These are phyloP conservation scores for Graphiopsis chlorocephala DNA, from an alignment of 2,329 filamentous ascomycete genomes.

Conservation along the genomic window DNA sequence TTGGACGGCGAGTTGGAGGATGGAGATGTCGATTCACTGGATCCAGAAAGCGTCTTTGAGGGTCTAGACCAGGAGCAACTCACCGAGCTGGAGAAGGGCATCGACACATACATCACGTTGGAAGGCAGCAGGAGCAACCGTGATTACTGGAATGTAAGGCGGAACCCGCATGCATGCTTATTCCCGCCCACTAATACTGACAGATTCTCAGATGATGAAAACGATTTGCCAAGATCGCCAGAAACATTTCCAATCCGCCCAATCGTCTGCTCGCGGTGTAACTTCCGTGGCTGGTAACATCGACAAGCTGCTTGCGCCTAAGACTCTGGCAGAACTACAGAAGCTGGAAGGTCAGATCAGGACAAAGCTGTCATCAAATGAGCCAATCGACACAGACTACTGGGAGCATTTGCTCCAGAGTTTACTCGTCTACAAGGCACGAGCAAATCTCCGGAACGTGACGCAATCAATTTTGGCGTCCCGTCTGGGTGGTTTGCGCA, in stretches of 20 bases:
- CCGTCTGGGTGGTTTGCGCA: constrained; percentile 63
- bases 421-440: constrained; percentile 86
- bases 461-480: constrained; percentile 72
- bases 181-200: constrained; percentile 20
- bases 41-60: constrained; percentile 79
- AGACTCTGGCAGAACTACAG: constrained; percentile 82
- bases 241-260: constrained; percentile 59
- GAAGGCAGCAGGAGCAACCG: constrained; percentile 75
- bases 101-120: constrained; percentile 73
- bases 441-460: constrained; percentile 75
- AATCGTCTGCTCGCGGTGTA: constrained; percentile 67
- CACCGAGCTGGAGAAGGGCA: constrained; percentile 75
- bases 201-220: constrained; percentile 64
- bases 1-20: constrained; percentile 81
- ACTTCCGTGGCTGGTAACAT: constrained; percentile 83
- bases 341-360: constrained; percentile 83
- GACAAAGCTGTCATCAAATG: constrained; percentile 79
- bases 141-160: constrained; percentile 76
- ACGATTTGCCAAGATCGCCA: constrained; percentile 75
- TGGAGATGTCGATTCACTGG: constrained; percentile 72
- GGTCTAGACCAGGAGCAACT: constrained; percentile 66
- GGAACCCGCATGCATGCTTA: background rate
- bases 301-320: constrained; percentile 80
- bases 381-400: constrained; percentile 93
- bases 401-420: constrained; percentile 91